phyloP scores from a whole-genome alignment of 148 eudicot species.

The Silene conica region DNA sequence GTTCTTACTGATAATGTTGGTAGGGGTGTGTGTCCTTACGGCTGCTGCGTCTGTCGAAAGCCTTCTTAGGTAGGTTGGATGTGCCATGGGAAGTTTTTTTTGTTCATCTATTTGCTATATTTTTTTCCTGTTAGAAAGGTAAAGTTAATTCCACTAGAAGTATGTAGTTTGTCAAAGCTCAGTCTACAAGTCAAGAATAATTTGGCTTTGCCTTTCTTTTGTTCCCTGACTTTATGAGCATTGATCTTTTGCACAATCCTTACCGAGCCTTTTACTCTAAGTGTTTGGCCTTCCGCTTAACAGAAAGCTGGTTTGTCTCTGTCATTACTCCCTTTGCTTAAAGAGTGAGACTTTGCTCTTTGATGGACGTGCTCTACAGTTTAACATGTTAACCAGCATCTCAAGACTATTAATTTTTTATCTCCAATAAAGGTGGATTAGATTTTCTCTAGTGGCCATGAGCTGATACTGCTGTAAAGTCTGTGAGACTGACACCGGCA shows the following conservation, averaged over 20 bases:
- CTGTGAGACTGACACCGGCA: neutral
- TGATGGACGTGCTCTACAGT: too few relatives aligned
- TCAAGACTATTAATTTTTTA: neutral
- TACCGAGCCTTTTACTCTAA: neutral
- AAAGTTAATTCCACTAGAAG: neutral
- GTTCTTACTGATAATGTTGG: constrained; percentile 35
- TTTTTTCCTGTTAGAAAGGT: neutral
- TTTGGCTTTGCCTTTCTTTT: neutral
- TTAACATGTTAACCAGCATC: neutral
- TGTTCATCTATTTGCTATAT: too few relatives aligned
- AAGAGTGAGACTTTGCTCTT: too few relatives aligned
- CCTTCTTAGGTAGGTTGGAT: constrained; percentile 36
- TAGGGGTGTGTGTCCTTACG: constrained; percentile 43
- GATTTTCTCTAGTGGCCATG: neutral
- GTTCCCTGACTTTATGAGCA: neutral
- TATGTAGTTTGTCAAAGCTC: neutral
- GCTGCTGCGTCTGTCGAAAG: constrained; percentile 49
- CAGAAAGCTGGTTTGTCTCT: too few relatives aligned
- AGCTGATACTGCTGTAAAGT: neutral
- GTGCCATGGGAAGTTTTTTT: neutral
- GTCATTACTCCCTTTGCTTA: too few relatives aligned
- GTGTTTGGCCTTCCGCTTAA: neutral
- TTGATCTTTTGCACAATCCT: neutral
- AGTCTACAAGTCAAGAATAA: neutral
- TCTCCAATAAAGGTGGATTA: neutral